Conservation (phyloP, 2,329 filamentous ascomycete species). For the Diaporthe aspalathi region DNA sequence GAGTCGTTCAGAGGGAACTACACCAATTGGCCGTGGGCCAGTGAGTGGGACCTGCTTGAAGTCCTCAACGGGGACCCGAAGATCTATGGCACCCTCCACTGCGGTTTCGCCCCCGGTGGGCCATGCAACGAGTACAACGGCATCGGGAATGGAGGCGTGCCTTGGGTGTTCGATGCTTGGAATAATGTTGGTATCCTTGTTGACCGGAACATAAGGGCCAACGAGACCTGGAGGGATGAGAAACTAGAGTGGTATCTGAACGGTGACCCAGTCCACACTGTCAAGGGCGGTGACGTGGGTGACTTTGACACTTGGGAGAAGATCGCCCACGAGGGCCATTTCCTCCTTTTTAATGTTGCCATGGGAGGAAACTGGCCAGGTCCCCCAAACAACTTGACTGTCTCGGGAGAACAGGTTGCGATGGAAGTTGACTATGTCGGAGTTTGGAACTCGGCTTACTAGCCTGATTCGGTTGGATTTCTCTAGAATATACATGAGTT, state of each 20-base stretch:
- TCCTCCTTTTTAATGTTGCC: constrained; percentile 1
- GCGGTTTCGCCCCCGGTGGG: not conserved
- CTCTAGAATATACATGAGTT: not conserved
- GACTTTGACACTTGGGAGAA: constrained; percentile 5
- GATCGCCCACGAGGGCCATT: constrained; percentile 12
- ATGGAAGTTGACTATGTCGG: constrained; percentile 15
- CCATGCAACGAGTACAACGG: not conserved
- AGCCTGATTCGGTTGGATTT: not conserved
- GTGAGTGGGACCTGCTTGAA: constrained; percentile 17
- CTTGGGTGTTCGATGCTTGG: not conserved
- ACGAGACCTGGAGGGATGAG: constrained; percentile 1
- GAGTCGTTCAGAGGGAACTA: constrained; percentile 11
- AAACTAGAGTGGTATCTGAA: constrained; percentile 17
- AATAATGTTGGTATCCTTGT: constrained; percentile 1
- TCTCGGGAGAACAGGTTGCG: constrained; percentile 8
- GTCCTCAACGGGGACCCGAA: constrained; percentile 8
- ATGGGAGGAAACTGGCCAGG: constrained; percentile 17
- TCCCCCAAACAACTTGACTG: not conserved
- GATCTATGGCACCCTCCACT: not conserved
- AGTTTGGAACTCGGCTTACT: constrained; percentile 1
- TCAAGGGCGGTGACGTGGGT: constrained; percentile 5
- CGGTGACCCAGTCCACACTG: not conserved
- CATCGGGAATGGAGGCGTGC: constrained; percentile 6
- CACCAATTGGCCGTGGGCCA: constrained; percentile 7
- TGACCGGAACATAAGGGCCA: constrained; percentile 8